Evolutionary conservation across 1,139 yeast species (phyloP).

Genomic region (Protomyces arabidopsidicola): DNA sequence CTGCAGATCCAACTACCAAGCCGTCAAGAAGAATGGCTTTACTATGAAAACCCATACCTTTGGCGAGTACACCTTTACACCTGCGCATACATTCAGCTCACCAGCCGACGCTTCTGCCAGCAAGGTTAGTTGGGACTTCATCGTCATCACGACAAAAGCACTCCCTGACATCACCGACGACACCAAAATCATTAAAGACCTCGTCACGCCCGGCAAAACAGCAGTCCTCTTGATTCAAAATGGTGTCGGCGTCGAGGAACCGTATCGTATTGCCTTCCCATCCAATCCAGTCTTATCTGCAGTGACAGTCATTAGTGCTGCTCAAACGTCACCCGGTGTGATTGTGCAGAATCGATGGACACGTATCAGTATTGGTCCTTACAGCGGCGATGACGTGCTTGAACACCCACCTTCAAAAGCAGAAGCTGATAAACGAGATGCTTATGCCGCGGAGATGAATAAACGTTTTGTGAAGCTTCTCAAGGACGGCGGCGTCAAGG

Average conservation of each 20-base stretch:
- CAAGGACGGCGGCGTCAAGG: conserved; percentile 21
- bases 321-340: conserved; percentile 17
- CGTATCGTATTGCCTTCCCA: conserved; percentile 56
- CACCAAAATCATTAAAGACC: conserved; percentile 56
- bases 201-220: conserved; percentile 46
- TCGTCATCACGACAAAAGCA: conserved; percentile 64
- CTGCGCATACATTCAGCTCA: conserved; percentile 36
- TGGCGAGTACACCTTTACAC: conserved; percentile 20
- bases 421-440: not conserved
- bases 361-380: conserved; percentile 24
- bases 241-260: conserved; percentile 66
- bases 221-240: conserved; percentile 64
- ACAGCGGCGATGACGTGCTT: conserved; percentile 18
- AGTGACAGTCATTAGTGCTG: conserved; percentile 26
- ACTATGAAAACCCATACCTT: conserved; percentile 49
- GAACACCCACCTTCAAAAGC: not conserved
- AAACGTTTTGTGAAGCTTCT: conserved; percentile 12
- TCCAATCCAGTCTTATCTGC: conserved; percentile 43
- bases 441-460: conserved; percentile 8
- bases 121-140: conserved; percentile 40
- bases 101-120: conserved; percentile 43
- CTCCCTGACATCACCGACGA: conserved; percentile 60
- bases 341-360: conserved; percentile 25
- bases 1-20: conserved; percentile 58
- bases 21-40: conserved; percentile 52